These are phyloP conservation scores for Moesziomyces aphidis DNA, from an alignment of 1,284 basidiomycete species.

Conservation along the genomic window DNA sequence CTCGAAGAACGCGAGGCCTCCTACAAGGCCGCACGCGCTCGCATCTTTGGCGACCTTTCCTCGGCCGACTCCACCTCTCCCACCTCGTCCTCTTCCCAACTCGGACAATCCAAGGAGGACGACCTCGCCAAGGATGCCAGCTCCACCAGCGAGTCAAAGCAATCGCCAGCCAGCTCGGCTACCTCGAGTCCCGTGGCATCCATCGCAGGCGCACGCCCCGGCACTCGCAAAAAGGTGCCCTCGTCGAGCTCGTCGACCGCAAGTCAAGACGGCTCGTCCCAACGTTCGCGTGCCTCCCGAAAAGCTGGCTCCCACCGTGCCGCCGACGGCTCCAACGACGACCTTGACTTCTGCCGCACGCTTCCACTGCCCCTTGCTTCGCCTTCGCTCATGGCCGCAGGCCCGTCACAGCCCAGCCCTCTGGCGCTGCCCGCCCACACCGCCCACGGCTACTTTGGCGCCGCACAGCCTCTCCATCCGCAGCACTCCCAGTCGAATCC, in stretches of 20 bases:
- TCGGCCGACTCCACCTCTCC: slow-evolving; percentile 13
- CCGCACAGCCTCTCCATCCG: slow-evolving; percentile 3
- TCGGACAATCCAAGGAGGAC: slow-evolving; percentile 8
- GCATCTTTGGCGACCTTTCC: slow-evolving; percentile 53
- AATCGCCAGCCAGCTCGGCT: slow-evolving; percentile 18
- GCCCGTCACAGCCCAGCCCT: slow-evolving; percentile 23
- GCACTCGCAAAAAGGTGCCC: slow-evolving; percentile 8
- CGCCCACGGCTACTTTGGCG: slow-evolving; percentile 19
- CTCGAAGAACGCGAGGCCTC: slow-evolving; percentile 60
- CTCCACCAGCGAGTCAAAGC: slow-evolving; percentile 1
- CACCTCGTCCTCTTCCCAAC: slow-evolving; percentile 18
- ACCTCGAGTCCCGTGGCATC: slow-evolving; percentile 28
- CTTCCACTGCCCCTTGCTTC: slow-evolving; percentile 10
- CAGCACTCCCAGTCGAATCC: slow-evolving; percentile 45
- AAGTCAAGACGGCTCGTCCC: slow-evolving; percentile 15
- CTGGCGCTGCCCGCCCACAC: slow-evolving; percentile 13
- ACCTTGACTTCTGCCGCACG: slow-evolving; percentile 34
- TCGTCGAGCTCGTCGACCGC: slow-evolving; percentile 19
- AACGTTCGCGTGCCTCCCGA: slow-evolving; percentile 5
- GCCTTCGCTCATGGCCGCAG: slow-evolving; percentile 6
- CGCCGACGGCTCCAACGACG: slow-evolving; percentile 14
- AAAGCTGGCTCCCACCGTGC: slow-evolving; percentile 2
- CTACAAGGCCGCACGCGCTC: slow-evolving; percentile 56
- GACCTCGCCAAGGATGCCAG: neutral
- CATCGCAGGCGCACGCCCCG: slow-evolving; percentile 8